These are phyloP conservation scores for Quercus berberidifolia DNA, from an alignment of 306 rosid genomes.

Conservation along the genomic window DNA sequence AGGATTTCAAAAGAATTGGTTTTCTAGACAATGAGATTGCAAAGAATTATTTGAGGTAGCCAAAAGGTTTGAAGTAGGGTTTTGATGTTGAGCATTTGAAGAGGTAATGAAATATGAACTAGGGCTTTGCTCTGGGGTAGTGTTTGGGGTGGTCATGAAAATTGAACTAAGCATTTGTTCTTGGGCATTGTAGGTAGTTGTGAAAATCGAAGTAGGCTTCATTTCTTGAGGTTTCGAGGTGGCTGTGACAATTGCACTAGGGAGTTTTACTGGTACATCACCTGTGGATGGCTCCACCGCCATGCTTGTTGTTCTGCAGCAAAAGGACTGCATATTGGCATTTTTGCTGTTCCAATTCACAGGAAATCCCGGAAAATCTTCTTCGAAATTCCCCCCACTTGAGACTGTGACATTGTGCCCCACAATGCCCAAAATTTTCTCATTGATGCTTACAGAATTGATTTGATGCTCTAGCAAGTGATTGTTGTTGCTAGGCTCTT, in stretches of 20 bases:
- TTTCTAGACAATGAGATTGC: conserved; percentile 2
- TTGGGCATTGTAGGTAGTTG: background rate
- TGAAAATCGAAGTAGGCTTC: background rate
- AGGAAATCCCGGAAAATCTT: conserved; percentile 23
- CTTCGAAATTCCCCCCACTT: conserved; percentile 19
- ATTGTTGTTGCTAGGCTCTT: background rate
- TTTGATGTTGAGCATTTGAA: background rate
- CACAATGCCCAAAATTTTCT: background rate
- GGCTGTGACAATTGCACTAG: background rate
- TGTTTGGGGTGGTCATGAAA: conserved; percentile 5
- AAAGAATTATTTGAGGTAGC: background rate
- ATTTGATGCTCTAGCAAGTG: background rate
- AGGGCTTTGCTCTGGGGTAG: conserved; percentile 11
- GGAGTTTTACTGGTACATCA: background rate
- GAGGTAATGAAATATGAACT: background rate
- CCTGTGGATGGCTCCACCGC: background rate
- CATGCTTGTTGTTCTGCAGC: background rate
- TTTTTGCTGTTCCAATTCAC: conserved; percentile 19
- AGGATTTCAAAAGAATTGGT: background rate
- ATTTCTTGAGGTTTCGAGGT: background rate
- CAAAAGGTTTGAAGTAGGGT: background rate
- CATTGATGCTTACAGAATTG: background rate
- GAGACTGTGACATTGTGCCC: background rate
- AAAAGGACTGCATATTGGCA: background rate
- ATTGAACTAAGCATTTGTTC: conserved; percentile 4